Percentiles rank a stretch among this genome's conserved stretches.
phyloP scores from a whole-genome alignment of 129 eudicot species.

The Heracleum sosnowskyi region DNA sequence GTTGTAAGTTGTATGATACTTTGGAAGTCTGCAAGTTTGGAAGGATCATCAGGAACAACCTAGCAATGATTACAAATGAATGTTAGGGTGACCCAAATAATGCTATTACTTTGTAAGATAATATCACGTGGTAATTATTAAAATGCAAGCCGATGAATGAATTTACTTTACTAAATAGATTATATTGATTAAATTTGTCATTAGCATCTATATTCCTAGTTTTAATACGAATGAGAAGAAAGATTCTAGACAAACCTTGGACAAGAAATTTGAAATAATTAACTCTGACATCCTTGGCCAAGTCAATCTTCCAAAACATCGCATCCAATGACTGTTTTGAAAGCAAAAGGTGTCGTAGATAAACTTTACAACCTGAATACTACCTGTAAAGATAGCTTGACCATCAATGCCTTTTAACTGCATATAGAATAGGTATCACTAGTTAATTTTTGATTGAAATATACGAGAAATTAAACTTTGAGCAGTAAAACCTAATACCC shows the following conservation, averaged over 20 bases:
- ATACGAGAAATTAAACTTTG: not conserved
- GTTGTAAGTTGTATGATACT: constrained; percentile 49
- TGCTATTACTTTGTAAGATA: not conserved
- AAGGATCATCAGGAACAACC: constrained; percentile 93
- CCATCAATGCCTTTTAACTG: constrained; percentile 57
- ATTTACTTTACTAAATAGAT: not conserved
- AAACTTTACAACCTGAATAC: constrained; percentile 48
- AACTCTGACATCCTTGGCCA: constrained; percentile 97
- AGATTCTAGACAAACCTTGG: constrained; percentile 54
- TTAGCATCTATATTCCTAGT: not conserved
- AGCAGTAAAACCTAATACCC: not conserved
- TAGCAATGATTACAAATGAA: constrained; percentile 21
- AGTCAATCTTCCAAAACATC: constrained; percentile 76
- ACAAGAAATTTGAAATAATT: constrained; percentile 76
- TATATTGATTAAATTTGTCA: not conserved
- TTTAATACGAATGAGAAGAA: not conserved
- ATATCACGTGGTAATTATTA: not conserved
- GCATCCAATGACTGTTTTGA: constrained; percentile 71
- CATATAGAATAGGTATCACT: constrained; percentile 16
- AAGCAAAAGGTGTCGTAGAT: constrained; percentile 52
- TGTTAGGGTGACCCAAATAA: not conserved
- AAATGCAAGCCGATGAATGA: not conserved
- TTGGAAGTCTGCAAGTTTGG: constrained; percentile 93
- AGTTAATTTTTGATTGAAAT: not conserved
- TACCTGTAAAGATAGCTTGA: constrained; percentile 53